Evolutionary conservation across 257 asterid genomes (phyloP), one percentile per base, ranked within the genome.

Genomic region (Solanum ahanhuiri): DNA sequence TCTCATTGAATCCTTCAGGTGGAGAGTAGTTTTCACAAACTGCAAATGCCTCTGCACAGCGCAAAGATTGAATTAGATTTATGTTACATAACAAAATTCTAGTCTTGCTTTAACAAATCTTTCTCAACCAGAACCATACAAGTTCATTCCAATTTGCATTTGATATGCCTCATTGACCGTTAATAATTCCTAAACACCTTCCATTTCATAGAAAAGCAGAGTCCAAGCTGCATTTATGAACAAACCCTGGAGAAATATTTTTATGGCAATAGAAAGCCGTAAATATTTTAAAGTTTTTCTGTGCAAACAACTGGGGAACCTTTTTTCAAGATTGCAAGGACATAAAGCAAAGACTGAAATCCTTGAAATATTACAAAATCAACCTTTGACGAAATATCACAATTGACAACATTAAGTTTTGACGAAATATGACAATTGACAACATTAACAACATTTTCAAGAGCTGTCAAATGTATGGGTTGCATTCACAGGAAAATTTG

Each of bases 11-110:
- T 87, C 98, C 99, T 86, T 93, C 97, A 3, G 98, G 99, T 51
- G 99, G 99, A 0, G 98, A 92, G 92, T 97, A 95, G 81, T 95
- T 94, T 89, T 97, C 99, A 81, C 99, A 95, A 71, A 97, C 98
- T 25, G 94, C 96, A 90, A 97, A 97, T 87, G 99, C 99, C 96
- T 97, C 99, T 97, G 96, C 54, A 85, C 81, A 48, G 25, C 28
- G 18, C 17, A 15, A 81, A 17, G 10, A 22, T 81, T 25, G 67
- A 14, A 28, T 28, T 81, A 45, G 28, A 45, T 45, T 79, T 45
- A 45, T 15, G 41, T 28, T 34, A 48, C 25, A 43, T 79, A 45
- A 5, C 66, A 28, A 43, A 43, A 79, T 17, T 79, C 17, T 17
- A 79, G 66, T 4, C 25, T 28, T 14, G 37, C 64, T 45, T 77